phyloP scores from a whole-genome alignment of 345 rosid species.

The Linum lewisii region DNA sequence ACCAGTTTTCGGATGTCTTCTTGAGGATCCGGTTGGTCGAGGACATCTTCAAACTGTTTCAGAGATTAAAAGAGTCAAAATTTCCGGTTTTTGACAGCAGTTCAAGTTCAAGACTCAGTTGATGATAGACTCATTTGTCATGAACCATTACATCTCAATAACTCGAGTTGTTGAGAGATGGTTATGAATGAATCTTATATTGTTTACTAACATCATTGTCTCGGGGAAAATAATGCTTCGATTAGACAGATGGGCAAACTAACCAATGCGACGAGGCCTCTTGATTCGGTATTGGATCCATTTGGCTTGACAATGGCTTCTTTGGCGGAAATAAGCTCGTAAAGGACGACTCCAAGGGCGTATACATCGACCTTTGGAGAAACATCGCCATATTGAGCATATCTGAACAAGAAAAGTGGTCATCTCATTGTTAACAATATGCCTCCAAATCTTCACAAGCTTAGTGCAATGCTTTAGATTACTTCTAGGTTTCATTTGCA shows the following conservation, averaged over 20 bases:
- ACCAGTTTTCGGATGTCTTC: slow-evolving; percentile 4
- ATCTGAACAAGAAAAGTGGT: background rate
- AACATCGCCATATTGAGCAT: slow-evolving; percentile 8
- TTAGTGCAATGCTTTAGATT: too few relatives aligned
- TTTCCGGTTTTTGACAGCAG: background rate
- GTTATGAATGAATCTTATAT: too few relatives aligned
- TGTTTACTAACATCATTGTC: too few relatives aligned
- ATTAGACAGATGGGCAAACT: background rate
- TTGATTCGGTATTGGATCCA: slow-evolving; percentile 4
- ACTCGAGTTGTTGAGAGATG: too few relatives aligned
- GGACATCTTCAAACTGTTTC: slow-evolving; percentile 10
- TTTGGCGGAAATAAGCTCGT: slow-evolving; percentile 8
- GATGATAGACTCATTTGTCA: too few relatives aligned
- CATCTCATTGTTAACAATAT: too few relatives aligned
- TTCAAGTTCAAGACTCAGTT: background rate
- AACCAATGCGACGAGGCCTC: slow-evolving; percentile 6
- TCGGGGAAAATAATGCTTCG: background rate
- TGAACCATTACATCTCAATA: too few relatives aligned
- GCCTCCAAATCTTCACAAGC: too few relatives aligned
- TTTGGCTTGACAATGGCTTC: slow-evolving; percentile 8
- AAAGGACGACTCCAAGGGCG: slow-evolving; percentile 8
- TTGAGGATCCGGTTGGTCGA: slow-evolving; percentile 4
- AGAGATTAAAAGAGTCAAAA: background rate
- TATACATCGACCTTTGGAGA: slow-evolving; percentile 8
- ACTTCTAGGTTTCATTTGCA: too few relatives aligned